Conservation (phyloP, 208 protist species). For the Trypanosoma rangeli region DNA sequence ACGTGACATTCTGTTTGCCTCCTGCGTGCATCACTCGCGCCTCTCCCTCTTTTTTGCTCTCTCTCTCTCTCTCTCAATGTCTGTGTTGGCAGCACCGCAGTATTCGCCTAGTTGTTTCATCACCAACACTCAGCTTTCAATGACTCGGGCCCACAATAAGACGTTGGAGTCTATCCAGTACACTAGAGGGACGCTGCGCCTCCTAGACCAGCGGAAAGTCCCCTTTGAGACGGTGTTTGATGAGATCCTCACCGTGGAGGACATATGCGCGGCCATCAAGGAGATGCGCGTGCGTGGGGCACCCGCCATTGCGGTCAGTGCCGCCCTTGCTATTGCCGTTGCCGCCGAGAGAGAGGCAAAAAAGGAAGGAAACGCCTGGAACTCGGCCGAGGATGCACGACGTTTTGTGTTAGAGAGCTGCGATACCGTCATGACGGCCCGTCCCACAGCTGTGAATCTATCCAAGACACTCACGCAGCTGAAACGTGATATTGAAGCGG, state of each 20-base stretch:
- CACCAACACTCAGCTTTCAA: background rate
- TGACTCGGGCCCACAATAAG: constrained; percentile 33
- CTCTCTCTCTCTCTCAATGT: constrained; percentile 4
- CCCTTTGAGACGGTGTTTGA: constrained; percentile 83
- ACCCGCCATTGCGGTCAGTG: constrained; percentile 95
- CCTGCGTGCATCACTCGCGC: background rate
- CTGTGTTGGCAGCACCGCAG: background rate
- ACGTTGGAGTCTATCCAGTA: constrained; percentile 89
- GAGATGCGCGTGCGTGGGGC: constrained; percentile 95
- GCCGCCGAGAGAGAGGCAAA: constrained; percentile 52
- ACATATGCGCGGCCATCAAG: constrained; percentile 89
- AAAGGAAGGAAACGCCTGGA: constrained; percentile 20
- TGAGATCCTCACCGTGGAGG: constrained; percentile 75
- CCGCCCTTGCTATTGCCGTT: constrained; percentile 91
- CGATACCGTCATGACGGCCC: constrained; percentile 88
- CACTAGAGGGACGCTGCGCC: constrained; percentile 43
- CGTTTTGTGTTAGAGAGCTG: constrained; percentile 71
- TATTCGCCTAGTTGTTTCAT: background rate
- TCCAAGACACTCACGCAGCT: constrained; percentile 85
- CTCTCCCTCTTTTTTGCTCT: background rate
- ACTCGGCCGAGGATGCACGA: constrained; percentile 35
- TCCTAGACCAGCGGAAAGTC: constrained; percentile 87
- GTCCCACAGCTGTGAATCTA: constrained; percentile 96
- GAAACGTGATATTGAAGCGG: constrained; percentile 40
- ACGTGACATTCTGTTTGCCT: background rate